Conservation (phyloP, 495 filamentous ascomycete genomes). For the Amniculicola lignicola region DNA sequence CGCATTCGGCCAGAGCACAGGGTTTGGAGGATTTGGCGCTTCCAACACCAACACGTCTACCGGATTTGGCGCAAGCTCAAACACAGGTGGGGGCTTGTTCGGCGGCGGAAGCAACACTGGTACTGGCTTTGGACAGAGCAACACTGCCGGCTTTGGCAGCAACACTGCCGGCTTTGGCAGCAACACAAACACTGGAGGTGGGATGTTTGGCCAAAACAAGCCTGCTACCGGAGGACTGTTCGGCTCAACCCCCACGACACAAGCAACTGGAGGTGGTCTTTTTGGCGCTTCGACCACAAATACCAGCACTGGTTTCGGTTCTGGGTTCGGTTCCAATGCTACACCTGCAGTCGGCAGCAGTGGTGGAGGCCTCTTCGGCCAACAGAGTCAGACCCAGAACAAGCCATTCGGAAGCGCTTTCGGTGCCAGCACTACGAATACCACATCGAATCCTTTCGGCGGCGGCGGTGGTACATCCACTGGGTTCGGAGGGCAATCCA, state of each 20-base stretch:
- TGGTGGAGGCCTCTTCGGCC: not conserved
- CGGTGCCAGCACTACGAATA: not conserved
- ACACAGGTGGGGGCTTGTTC: constrained; percentile 46
- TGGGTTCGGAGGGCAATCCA: constrained; percentile 18
- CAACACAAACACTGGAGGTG: constrained; percentile 37
- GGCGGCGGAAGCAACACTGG: constrained; percentile 12
- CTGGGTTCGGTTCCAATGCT: not conserved
- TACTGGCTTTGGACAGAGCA: constrained; percentile 20
- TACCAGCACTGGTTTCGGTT: constrained; percentile 5
- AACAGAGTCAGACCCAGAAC: constrained; percentile 24
- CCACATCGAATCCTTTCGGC: constrained; percentile 1
- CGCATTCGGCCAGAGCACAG: constrained; percentile 69
- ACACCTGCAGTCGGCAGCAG: too few species aligned
- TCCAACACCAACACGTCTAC: constrained; percentile 46
- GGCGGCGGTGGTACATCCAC: not conserved
- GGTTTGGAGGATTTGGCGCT: constrained; percentile 58
- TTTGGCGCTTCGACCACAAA: constrained; percentile 20
- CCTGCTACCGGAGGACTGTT: constrained; percentile 42
- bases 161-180: constrained; percentile 33
- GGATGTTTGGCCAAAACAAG: constrained; percentile 52
- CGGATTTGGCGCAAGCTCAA: constrained; percentile 47
- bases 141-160: constrained; percentile 33
- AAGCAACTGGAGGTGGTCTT: constrained; percentile 1
- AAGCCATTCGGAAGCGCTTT: constrained; percentile 16
- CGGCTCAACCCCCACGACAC: constrained; percentile 5